These are phyloP conservation scores for Rutstroemia sp. DNA, from an alignment of 2,329 filamentous ascomycete genomes.

Conservation along the genomic window DNA sequence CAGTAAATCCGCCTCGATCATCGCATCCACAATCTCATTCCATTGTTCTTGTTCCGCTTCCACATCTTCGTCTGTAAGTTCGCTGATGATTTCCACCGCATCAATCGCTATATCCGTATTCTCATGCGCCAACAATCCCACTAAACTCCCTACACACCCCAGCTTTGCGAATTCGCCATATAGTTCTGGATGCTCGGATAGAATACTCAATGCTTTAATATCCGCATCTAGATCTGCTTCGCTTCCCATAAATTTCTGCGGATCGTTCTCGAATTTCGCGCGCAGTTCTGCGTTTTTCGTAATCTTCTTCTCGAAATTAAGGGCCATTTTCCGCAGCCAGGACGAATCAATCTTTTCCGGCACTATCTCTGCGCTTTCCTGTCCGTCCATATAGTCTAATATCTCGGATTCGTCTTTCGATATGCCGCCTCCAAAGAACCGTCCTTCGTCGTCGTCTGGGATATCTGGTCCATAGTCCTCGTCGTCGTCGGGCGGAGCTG, in stretches of 20 bases:
- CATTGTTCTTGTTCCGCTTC: slow-evolving; percentile 73
- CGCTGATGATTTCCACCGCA: slow-evolving; percentile 79
- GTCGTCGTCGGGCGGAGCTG: slow-evolving; percentile 46
- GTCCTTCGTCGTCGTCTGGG: slow-evolving; percentile 78
- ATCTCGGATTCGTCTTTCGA: slow-evolving; percentile 73
- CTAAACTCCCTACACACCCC: slow-evolving; percentile 65
- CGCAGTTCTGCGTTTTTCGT: slow-evolving; percentile 84
- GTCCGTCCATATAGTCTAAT: slow-evolving; percentile 77
- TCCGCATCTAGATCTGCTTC: slow-evolving; percentile 87
- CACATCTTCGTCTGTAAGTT: slow-evolving; percentile 91
- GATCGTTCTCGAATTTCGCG: slow-evolving; percentile 73
- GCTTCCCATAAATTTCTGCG: slow-evolving; percentile 73
- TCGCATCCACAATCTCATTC: slow-evolving; percentile 63
- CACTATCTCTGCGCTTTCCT: slow-evolving; percentile 38
- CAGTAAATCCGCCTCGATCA: slow-evolving; percentile 63
- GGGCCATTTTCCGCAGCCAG: slow-evolving; percentile 75
- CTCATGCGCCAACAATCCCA: slow-evolving; percentile 81
- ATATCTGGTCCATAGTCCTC: slow-evolving; percentile 46
- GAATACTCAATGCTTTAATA: slow-evolving; percentile 78
- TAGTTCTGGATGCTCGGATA: slow-evolving; percentile 78
- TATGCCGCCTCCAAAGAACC: slow-evolving; percentile 92
- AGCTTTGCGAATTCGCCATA: slow-evolving; percentile 74
- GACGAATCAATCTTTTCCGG: slow-evolving; percentile 73
- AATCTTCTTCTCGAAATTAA: slow-evolving; percentile 86
- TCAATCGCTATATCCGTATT: slow-evolving; percentile 96